A percentile compares a stretch with the other conserved stretches of the same genome.
Evolutionary conservation across 768 basidiomycete species (phyloP).

Genomic region (Lentinula detonsa): DNA sequence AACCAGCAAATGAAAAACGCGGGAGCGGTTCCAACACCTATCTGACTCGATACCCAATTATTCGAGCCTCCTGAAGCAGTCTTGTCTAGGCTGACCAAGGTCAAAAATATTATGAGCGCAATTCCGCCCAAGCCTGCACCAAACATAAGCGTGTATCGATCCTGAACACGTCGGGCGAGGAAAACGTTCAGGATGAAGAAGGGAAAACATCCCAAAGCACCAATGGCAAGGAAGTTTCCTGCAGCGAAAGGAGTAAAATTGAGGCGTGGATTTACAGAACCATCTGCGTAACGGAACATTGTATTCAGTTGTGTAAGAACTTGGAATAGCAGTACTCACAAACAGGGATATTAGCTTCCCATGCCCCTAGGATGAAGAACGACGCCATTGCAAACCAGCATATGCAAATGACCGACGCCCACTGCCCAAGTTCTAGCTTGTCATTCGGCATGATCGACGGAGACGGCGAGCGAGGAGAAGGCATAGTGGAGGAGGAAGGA

Average conservation of each 20-base stretch:
- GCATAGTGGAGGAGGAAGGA: slow-evolving; percentile 2
- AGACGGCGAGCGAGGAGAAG: slow-evolving; percentile 1
- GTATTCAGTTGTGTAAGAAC: background rate
- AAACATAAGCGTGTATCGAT: slow-evolving; percentile 49
- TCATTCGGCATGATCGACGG: background rate
- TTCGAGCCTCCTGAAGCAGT: slow-evolving; percentile 25
- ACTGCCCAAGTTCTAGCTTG: slow-evolving; percentile 25
- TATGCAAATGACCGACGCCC: slow-evolving; percentile 56
- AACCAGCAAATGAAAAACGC: slow-evolving; percentile 40
- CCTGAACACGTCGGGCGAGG: slow-evolving; percentile 52
- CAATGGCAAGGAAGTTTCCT: slow-evolving; percentile 67
- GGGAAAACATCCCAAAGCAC: slow-evolving; percentile 55
- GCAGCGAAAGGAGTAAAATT: slow-evolving; percentile 48
- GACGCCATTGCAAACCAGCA: slow-evolving; percentile 67
- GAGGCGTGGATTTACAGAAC: background rate
- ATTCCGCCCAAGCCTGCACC: slow-evolving; percentile 45
- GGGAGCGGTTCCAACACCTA: background rate
- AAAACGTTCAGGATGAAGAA: slow-evolving; percentile 60
- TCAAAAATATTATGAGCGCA: slow-evolving; percentile 48
- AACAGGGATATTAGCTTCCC: slow-evolving; percentile 66
- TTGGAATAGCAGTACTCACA: slow-evolving; percentile 22
- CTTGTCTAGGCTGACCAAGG: slow-evolving; percentile 31
- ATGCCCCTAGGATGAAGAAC: slow-evolving; percentile 65
- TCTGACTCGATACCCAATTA: background rate
- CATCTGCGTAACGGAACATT: background rate